Percentiles rank a stretch among this genome's conserved stretches.
Evolutionary conservation across 768 basidiomycete genomes (phyloP).

Genomic region (Lyophyllum semitale): DNA sequence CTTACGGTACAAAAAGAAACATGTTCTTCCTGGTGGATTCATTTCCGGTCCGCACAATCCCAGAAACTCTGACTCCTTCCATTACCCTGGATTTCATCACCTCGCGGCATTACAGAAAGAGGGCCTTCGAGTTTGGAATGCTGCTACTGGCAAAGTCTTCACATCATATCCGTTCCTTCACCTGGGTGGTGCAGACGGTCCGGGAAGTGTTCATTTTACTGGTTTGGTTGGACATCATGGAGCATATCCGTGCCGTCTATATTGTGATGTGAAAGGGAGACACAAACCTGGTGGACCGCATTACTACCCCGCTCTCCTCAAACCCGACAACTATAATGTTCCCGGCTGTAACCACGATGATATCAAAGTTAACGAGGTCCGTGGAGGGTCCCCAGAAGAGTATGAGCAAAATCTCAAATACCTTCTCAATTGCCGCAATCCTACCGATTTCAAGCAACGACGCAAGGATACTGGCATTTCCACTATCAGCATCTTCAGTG

Average conservation of each 20-base stretch:
- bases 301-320: conserved; percentile 31
- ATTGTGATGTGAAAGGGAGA: conserved; percentile 23
- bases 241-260: conserved; percentile 33
- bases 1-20: conserved; percentile 24
- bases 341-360: conserved; percentile 24
- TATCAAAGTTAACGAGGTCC: conserved; percentile 2
- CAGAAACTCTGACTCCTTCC: conserved; percentile 3
- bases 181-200: conserved; percentile 22
- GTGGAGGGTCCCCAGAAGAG: not conserved
- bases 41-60: conserved; percentile 10
- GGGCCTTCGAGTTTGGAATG: conserved; percentile 24
- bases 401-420: not conserved
- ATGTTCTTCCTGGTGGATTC: conserved; percentile 4
- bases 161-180: conserved; percentile 15
- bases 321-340: conserved; percentile 25
- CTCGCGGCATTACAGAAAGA: conserved; percentile 11
- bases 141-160: conserved; percentile 3
- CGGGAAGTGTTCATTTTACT: conserved; percentile 24
- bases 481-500: conserved; percentile 34
- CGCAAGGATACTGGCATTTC: conserved; percentile 32
- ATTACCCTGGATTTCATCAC: conserved; percentile 1
- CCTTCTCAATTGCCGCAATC: conserved; percentile 13
- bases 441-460: conserved; percentile 12
- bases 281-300: conserved; percentile 27
- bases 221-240: conserved; percentile 31